These are phyloP conservation scores for Colletotrichum tamarilloi DNA, from an alignment of 2,329 filamentous ascomycete species.

Conservation along the genomic window DNA sequence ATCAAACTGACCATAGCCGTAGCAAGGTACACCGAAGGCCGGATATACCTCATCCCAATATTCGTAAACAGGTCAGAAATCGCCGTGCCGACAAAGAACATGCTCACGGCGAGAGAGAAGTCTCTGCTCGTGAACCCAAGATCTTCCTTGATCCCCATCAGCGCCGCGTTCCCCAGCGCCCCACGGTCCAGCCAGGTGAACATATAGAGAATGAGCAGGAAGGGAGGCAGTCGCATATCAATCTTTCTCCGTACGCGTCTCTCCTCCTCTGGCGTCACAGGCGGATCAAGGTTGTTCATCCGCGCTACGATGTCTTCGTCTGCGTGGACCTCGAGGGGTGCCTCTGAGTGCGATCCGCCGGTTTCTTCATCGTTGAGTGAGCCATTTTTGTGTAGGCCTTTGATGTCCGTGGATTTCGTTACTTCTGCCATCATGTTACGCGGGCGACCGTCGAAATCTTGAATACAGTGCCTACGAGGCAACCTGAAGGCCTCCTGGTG, in stretches of 20 bases:
- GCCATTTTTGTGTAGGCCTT: neutral
- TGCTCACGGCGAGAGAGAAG: slow-evolving; percentile 39
- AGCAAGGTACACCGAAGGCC: slow-evolving; percentile 23
- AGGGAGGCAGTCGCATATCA: slow-evolving; percentile 32
- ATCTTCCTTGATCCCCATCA: slow-evolving; percentile 38
- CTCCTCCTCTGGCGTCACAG: slow-evolving; percentile 28
- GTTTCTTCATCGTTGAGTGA: slow-evolving; percentile 4
- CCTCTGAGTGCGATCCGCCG: neutral
- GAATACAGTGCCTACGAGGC: too few species aligned
- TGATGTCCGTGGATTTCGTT: neutral
- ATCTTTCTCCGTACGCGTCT: slow-evolving; percentile 36
- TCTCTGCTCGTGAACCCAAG: slow-evolving; percentile 36
- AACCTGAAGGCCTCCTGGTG: too few species aligned
- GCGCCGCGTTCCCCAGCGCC: slow-evolving; percentile 37
- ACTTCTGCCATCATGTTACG: neutral
- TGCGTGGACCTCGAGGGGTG: neutral
- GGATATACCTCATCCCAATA: slow-evolving; percentile 26
- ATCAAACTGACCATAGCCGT: slow-evolving; percentile 17
- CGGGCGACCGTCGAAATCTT: too few species aligned
- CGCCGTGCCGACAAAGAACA: slow-evolving; percentile 38
- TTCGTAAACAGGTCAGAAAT: slow-evolving; percentile 26
- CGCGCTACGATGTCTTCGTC: slow-evolving; percentile 25
- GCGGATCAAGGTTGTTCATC: slow-evolving; percentile 35
- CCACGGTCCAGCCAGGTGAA: slow-evolving; percentile 35
- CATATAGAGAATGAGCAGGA: slow-evolving; percentile 30